Base-by-base conservation (phyloP, 768 basidiomycete species). In the Myochromella boudieri region DNA sequence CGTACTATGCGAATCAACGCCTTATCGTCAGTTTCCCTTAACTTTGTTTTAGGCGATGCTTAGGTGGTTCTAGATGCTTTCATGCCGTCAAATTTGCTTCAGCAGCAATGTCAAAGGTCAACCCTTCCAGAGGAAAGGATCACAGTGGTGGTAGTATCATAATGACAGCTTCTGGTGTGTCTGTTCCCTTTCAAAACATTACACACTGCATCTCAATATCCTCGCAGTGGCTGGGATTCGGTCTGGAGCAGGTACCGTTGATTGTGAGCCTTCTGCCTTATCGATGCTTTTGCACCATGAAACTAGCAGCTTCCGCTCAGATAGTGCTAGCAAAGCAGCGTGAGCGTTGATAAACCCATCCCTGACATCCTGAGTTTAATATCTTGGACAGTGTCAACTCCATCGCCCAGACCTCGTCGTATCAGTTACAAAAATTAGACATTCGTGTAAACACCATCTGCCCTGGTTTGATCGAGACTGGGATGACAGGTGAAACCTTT, bases 311-410 rank as follows among this genome's bases (percentile, higher is more conserved):
- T n/a, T n/a, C n/a, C 50, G 39, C 34, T 44, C 63, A 87, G 93
- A 95, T 58, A 93, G 91, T 56, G 92, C 92, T 42, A 90, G 88
- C 56, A 97, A 97, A 72, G 89, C 93, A 25, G 91, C 91, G 91
- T 93, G 60, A 68, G 85, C 71, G 10, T 14, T 48, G n/a, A n/a
- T n/a, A 46, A 41, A 21, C n/a, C 33, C 12, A 18, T 14, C 28
- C 7, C 40, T 22, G 31, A 38, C 42, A 5, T 36, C 29, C 6
- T 8, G 11, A 20, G 42, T 15, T 46, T 47, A 31, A 46, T 31
- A 25, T 29, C 29, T 36, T 42, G 27, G 20, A 18, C 52, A 93
- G 89, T 9, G 93, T 97, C 18, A 92, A 91, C 62, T 91, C 84
- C 36, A 82, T 95, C 55, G 94, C 91, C 6, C 81, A 91, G 60